Evolutionary conservation across 1,284 basidiomycete genomes (phyloP).

Genomic region (Marasmius fiardii): DNA sequence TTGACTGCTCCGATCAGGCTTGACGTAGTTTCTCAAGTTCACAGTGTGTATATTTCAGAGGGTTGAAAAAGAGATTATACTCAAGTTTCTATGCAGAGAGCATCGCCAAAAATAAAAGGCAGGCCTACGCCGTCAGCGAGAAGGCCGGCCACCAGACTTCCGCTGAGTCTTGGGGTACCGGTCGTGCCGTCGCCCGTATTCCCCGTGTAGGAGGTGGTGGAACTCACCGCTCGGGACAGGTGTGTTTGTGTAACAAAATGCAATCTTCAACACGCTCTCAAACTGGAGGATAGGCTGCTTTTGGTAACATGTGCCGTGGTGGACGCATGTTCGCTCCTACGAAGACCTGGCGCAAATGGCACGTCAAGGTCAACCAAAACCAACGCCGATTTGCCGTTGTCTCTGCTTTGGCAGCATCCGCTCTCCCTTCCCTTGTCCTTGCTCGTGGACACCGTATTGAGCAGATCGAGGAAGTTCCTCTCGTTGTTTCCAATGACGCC

Average conservation of each 20-base stretch:
- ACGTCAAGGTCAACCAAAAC: constrained; percentile 99
- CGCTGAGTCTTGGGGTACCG: constrained; percentile 99
- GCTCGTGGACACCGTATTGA: constrained; percentile 99
- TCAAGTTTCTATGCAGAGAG: constrained; percentile 63
- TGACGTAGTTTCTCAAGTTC: constrained; percentile 97
- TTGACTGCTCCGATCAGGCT: constrained; percentile 98
- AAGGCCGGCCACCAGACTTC: constrained; percentile 99
- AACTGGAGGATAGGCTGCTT: constrained; percentile 70
- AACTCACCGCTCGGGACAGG: constrained; percentile 97
- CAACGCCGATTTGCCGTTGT: constrained; percentile 98
- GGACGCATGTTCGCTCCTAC: constrained; percentile 99
- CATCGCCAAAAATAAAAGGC: constrained; percentile 98
- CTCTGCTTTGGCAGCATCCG: constrained; percentile 97
- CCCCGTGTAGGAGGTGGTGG: constrained; percentile 99
- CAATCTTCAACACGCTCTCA: neutral
- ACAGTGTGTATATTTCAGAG: constrained; percentile 75
- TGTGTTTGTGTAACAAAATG: constrained; percentile 27
- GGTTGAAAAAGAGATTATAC: neutral
- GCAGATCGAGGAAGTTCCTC: constrained; percentile 94
- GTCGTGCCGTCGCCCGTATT: constrained; percentile 99
- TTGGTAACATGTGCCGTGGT: constrained; percentile 99
- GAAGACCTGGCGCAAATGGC: constrained; percentile 99
- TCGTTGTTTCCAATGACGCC: constrained; percentile 79
- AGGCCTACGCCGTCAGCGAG: constrained; percentile 95
- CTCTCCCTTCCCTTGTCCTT: constrained; percentile 96